Evolutionary conservation across 371 early-diverging fungal species (phyloP).

Genomic region (Smittium culicis): DNA sequence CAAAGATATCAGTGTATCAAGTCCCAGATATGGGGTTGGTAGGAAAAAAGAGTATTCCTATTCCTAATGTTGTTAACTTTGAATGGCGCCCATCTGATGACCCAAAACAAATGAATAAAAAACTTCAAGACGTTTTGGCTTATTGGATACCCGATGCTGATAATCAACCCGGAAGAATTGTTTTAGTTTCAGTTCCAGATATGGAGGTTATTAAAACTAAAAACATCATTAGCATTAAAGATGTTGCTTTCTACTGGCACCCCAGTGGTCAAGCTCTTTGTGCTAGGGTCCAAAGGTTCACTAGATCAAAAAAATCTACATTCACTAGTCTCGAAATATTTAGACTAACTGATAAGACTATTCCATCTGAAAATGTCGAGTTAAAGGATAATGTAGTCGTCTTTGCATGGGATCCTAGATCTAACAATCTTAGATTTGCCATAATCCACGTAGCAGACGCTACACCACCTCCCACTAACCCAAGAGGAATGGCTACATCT

Average conservation of each 20-base stretch:
- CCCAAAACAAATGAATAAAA: constrained; percentile 15
- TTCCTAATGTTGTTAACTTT: constrained; percentile 77
- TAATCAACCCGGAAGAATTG: constrained; percentile 92
- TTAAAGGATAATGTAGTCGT: constrained; percentile 64
- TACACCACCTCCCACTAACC: constrained; percentile 39
- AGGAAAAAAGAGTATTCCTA: constrained; percentile 85
- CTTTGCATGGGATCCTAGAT: constrained; percentile 91
- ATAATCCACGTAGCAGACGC: constrained; percentile 62
- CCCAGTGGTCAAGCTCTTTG: constrained; percentile 75
- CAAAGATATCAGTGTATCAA: constrained; percentile 75
- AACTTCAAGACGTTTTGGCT: constrained; percentile 54
- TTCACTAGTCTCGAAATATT: constrained; percentile 88
- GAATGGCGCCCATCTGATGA: constrained; percentile 66
- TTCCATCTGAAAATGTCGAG: constrained; percentile 91
- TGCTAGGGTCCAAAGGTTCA: constrained; percentile 79
- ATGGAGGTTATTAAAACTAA: constrained; percentile 83
- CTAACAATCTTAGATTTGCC: constrained; percentile 60
- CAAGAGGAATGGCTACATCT: constrained; percentile 38
- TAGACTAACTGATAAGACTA: constrained; percentile 75
- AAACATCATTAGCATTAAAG: constrained; percentile 87
- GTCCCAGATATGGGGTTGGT: constrained; percentile 81
- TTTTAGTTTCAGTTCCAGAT: constrained; percentile 66
- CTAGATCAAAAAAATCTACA: constrained; percentile 83
- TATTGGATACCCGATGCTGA: constrained; percentile 94
- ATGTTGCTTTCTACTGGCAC: constrained; percentile 88